A percentile compares a stretch with the other conserved stretches of the same genome.
Conservation (phyloP, 176 grass and related monocot species). For the Areca catechu region DNA sequence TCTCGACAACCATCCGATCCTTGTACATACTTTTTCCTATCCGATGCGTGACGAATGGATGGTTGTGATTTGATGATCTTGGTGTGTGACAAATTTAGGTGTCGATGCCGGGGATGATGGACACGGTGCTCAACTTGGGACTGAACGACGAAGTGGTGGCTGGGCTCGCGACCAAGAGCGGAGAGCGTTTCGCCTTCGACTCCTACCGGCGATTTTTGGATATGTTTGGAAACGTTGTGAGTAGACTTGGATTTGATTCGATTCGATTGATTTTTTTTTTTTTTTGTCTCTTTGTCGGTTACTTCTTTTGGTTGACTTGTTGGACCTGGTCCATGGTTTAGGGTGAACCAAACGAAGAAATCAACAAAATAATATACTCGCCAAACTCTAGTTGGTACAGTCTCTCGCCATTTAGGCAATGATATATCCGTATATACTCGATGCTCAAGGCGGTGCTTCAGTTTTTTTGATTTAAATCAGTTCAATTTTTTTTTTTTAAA, state of each 20-base stretch:
- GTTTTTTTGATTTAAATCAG: no score
- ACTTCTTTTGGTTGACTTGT: no score
- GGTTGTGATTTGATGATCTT: neutral
- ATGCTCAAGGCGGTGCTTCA: no score
- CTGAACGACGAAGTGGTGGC: conserved; percentile 84
- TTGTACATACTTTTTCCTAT: neutral
- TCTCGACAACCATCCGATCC: neutral
- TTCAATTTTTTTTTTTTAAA: no score
- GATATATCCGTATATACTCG: no score
- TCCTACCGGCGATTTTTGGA: conserved; percentile 93
- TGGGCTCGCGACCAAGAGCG: conserved; percentile 70
- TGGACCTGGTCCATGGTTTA: no score
- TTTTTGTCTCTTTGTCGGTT: no score
- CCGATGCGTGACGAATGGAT: neutral
- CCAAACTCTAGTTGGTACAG: no score
- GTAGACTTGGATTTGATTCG: conserved; percentile 1
- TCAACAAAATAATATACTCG: no score
- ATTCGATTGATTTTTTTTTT: no score
- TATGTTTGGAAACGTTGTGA: conserved; percentile 96
- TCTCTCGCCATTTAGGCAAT: no score
- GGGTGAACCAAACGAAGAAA: no score
- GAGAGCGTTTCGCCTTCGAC: conserved; percentile 91
- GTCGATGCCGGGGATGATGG: conserved; percentile 99
- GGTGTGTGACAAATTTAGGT: conserved; percentile 14
- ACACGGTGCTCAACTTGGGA: conserved; percentile 95